These are phyloP conservation scores for Entophlyctis luteolus DNA, from an alignment of 192 early-diverging fungal species.

Conservation along the genomic window DNA sequence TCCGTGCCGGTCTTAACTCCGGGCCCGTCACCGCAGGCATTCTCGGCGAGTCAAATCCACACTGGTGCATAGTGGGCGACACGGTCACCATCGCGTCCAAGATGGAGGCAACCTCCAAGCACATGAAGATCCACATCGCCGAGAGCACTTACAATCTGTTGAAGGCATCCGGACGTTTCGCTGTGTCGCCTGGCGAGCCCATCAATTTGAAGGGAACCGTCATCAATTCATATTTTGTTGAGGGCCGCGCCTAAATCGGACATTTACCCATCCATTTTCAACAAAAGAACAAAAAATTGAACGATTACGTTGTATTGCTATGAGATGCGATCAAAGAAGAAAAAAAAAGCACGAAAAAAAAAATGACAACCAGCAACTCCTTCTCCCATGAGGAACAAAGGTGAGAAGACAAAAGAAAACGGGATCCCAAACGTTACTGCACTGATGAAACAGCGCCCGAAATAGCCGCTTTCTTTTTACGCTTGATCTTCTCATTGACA, in stretches of 20 bases:
- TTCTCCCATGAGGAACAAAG: not conserved
- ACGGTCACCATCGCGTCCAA: slow-evolving; percentile 45
- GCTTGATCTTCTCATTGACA: slow-evolving; percentile 30
- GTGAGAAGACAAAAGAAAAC: not conserved
- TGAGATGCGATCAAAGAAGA: not conserved
- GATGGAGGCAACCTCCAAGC: slow-evolving; percentile 44
- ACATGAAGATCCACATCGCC: slow-evolving; percentile 41
- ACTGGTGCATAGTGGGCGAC: slow-evolving; percentile 47
- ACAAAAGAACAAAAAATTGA: not conserved
- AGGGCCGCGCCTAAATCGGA: slow-evolving; percentile 12
- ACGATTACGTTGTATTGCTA: not conserved
- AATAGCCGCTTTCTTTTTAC: slow-evolving; percentile 10
- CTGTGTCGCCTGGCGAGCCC: not conserved
- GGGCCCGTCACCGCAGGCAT: slow-evolving; percentile 48
- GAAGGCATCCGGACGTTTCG: slow-evolving; percentile 3
- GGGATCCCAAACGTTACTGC: not conserved
- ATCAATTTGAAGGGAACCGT: slow-evolving; percentile 15
- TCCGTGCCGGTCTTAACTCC: slow-evolving; percentile 42
- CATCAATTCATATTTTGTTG: slow-evolving; percentile 20
- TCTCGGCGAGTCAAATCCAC: slow-evolving; percentile 42
- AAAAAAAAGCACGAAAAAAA: not conserved
- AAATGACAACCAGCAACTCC: no score
- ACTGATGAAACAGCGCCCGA: not conserved
- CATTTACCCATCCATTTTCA: slow-evolving; percentile 11
- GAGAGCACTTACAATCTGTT: slow-evolving; percentile 34